These are phyloP conservation scores for Imleria badia DNA, from an alignment of 768 basidiomycete genomes.

Conservation along the genomic window DNA sequence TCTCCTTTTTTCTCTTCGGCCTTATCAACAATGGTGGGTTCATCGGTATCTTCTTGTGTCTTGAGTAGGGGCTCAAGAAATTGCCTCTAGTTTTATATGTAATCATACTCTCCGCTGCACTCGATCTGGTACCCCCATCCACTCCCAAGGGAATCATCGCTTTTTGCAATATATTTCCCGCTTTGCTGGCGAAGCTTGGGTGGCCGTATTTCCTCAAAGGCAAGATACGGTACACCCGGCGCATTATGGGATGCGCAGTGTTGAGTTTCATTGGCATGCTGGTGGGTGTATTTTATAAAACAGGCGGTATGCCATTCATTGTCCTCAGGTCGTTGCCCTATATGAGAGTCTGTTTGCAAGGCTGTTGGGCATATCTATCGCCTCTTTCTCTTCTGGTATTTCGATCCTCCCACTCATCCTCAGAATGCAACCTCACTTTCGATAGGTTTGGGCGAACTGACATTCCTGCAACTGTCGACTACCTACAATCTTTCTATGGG, in stretches of 20 bases:
- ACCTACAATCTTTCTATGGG: conserved; percentile 72
- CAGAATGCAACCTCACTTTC: conserved; percentile 3
- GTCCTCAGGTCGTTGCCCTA: conserved; percentile 67
- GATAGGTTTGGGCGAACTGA: conserved; percentile 87
- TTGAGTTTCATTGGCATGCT: conserved; percentile 85
- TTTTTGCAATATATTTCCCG: conserved; percentile 93
- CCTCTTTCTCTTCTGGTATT: conserved; percentile 85
- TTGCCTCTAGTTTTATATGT: conserved; percentile 78
- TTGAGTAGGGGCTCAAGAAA: background rate
- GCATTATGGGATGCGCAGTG: conserved; percentile 72
- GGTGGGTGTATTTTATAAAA: conserved; percentile 44
- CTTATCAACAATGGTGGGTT: conserved; percentile 83
- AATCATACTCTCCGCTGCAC: conserved; percentile 92
- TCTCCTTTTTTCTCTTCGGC: conserved; percentile 89
- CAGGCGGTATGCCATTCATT: background rate
- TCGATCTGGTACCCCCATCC: conserved; percentile 88
- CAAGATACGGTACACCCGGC: conserved; percentile 72
- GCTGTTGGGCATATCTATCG: conserved; percentile 76
- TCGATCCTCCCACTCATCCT: background rate
- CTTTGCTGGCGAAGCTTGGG: conserved; percentile 80
- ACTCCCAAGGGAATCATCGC: conserved; percentile 95
- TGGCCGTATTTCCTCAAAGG: conserved; percentile 94
- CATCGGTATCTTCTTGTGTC: conserved; percentile 34
- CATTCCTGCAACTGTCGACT: conserved; percentile 91
- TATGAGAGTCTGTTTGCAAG: conserved; percentile 66